Evolutionary conservation across 2,329 filamentous ascomycete genomes (phyloP), one percentile per base, ranked within the genome.

Genomic region (Colletotrichum musae): DNA sequence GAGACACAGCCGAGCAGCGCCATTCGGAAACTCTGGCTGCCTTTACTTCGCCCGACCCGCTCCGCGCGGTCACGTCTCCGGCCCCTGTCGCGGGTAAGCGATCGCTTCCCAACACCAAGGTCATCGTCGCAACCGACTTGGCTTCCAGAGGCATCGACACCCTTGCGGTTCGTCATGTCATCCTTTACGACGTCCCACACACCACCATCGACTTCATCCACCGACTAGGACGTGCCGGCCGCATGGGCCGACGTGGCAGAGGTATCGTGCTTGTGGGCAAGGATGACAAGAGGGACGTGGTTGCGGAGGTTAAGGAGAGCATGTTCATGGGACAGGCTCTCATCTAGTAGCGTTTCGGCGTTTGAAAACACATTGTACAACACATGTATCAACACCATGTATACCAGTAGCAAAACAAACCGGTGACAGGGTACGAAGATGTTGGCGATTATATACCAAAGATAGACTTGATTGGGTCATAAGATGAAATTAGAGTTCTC

Each of bases 161-260:
- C 0, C 82, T 98, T 36, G 92, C 94, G 18, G 95, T 98, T 18
- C 89, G 93, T 66, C 94, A 97, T 73, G 96, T 99, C 60, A 92
- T 99, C 63, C 83, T 99, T 28, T 98, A 97, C 80, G 94, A 99
- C 78, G 95, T 99, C n/a, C 96, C 96, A 5, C 95, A 98, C 78
- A 97, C 94, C 0, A 97, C 94, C 0, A 97, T 99, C 70, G 97
- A 99, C 80, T 99, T 99, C 76, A 98, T 99, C 76, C 97, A 99
- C 80, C 92, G 97, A 16, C 89, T 98, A 5, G 96, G 96, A 16
- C 89, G 96, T 66, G 94, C 96, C 1, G 96, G 96, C 0, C 89
- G 96, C 41, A 98, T 98, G 94, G 94, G 94, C 3, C 89, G 94
- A 71, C 88, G 96, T 78, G 96, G 96, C 16, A 88, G 95, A 64